Conservation (phyloP, 2,329 filamentous ascomycete genomes). For the Trichoderma breve region DNA sequence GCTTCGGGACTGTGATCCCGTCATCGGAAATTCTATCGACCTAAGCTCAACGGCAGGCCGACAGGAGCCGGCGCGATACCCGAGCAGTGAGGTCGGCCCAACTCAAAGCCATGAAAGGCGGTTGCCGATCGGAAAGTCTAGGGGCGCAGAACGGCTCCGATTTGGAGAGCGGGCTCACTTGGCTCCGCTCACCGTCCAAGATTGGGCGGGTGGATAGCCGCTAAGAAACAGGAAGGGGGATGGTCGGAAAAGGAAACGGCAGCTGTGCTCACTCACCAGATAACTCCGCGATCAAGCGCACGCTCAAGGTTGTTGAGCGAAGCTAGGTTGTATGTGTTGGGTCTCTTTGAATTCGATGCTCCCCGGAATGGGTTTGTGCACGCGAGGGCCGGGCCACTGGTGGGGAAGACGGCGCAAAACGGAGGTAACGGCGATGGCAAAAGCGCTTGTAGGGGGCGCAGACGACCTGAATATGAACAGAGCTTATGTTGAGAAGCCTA, state of each 20-base stretch:
- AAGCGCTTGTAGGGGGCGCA: background rate
- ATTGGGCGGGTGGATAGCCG: constrained; percentile 21
- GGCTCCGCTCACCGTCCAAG: constrained; percentile 22
- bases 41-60: constrained; percentile 13
- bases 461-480: background rate
- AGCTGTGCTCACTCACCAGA: constrained; percentile 17
- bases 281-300: background rate
- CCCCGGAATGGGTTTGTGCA: background rate
- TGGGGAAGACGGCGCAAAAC: background rate
- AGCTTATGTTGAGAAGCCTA: background rate
- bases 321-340: background rate
- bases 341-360: background rate
- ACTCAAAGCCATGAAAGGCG: background rate
- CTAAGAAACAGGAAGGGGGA: background rate
- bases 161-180: constrained; percentile 3
- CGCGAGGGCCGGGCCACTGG: background rate
- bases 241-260: background rate
- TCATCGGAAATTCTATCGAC: constrained; percentile 5
- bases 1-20: constrained; percentile 4
- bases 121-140: constrained; percentile 15
- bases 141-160: constrained; percentile 11
- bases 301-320: background rate
- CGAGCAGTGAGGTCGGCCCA: background rate
- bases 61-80: constrained; percentile 6
- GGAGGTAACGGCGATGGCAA: background rate